Conservation (phyloP, 2,329 filamentous ascomycete species). For the Helotiales sp. region DNA sequence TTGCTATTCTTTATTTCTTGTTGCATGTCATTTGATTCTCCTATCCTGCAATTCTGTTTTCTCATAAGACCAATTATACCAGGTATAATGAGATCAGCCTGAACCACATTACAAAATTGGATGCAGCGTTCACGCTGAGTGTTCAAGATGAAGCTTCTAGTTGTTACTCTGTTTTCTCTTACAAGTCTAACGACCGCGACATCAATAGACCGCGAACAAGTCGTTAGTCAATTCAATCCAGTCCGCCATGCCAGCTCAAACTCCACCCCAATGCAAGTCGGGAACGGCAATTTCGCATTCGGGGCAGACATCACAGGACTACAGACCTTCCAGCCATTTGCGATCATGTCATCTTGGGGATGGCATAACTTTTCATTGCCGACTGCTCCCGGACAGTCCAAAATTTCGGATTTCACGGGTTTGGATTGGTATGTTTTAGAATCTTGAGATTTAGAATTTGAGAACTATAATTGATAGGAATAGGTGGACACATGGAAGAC, state of each 20-base stretch:
- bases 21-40: background rate
- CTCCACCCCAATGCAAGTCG: conserved; percentile 47
- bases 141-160: background rate
- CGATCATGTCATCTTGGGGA: conserved; percentile 50
- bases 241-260: conserved; percentile 38
- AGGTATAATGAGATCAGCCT: background rate
- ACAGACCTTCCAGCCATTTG: conserved; percentile 51
- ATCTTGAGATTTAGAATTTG: background rate
- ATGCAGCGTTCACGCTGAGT: background rate
- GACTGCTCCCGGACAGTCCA: conserved; percentile 41
- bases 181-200: background rate
- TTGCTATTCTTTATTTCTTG: background rate
- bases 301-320: conserved; percentile 52
- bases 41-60: background rate
- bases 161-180: background rate
- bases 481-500: conserved; percentile 49
- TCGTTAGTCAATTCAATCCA: conserved; percentile 36
- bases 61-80: background rate
- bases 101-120: background rate
- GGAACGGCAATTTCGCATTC: conserved; percentile 55
- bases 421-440: conserved; percentile 45
- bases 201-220: conserved; percentile 23
- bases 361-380: conserved; percentile 54
- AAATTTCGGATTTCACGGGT: conserved; percentile 47
- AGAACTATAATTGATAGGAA: conserved; percentile 1